A percentile compares a stretch with the other conserved stretches of the same genome.
Conservation (phyloP, 169 alveolate genomes). For the Plasmodium sp. region DNA sequence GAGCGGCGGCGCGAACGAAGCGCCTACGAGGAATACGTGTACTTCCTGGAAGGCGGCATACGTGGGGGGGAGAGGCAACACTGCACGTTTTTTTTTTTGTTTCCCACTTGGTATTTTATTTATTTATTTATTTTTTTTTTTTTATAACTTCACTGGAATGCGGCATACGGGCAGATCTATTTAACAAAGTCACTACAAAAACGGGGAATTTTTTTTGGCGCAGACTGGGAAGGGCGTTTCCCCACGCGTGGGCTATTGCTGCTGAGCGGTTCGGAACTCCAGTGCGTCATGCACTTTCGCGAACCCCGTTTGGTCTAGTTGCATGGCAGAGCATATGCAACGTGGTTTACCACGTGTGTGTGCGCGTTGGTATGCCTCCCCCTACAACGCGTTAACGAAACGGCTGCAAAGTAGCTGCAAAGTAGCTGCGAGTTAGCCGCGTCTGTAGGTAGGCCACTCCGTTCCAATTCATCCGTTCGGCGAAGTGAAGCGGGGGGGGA, state of each 20-base stretch:
- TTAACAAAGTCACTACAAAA: background rate
- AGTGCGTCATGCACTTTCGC: background rate
- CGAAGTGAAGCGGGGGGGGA: too few relatives aligned
- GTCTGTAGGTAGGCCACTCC: too few relatives aligned
- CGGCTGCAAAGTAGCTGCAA: too few relatives aligned
- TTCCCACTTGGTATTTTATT: background rate
- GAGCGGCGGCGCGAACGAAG: background rate
- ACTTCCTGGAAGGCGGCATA: background rate
- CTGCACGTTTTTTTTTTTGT: background rate
- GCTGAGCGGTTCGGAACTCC: background rate
- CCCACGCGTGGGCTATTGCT: background rate
- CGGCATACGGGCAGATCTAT: background rate
- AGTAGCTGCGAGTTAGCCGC: too few relatives aligned
- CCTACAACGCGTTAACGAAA: too few relatives aligned
- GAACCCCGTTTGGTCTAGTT: background rate
- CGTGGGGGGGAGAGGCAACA: background rate
- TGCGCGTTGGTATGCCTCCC: background rate
- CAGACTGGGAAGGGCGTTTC: background rate
- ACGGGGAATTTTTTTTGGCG: background rate
- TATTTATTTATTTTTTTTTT: background rate
- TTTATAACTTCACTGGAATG: background rate
- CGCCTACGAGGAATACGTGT: background rate
- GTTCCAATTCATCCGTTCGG: too few relatives aligned
- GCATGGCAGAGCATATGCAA: background rate
- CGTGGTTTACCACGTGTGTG: background rate